Evolutionary conservation across 176 grass and related monocot species (phyloP).

Genomic region (Rhipidocladum racemiflorum): DNA sequence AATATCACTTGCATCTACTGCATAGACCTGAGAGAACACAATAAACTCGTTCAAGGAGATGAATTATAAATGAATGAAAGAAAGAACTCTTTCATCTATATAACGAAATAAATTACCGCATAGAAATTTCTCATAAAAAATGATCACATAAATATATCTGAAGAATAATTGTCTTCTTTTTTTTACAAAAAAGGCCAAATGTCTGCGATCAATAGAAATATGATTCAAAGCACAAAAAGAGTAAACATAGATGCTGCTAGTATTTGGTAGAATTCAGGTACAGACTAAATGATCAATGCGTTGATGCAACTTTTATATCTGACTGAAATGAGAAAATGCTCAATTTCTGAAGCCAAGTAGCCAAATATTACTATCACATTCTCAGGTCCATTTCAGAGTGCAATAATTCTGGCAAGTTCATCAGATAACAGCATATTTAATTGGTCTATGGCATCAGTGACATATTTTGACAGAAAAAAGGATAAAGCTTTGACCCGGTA

Average conservation of each 20-base stretch:
- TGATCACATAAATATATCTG: neutral
- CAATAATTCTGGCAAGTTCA: neutral
- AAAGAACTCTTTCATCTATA: neutral
- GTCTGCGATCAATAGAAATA: conserved; percentile 7
- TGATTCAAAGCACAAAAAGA: conserved; percentile 14
- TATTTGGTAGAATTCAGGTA: conserved; percentile 4
- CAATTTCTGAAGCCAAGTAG: neutral
- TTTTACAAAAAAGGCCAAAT: neutral
- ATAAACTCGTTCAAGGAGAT: conserved; percentile 22
- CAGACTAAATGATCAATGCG: neutral
- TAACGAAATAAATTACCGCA: neutral
- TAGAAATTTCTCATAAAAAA: conserved; percentile 16
- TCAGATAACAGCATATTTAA: neutral
- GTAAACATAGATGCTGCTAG: neutral
- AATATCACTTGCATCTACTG: conserved; percentile 97
- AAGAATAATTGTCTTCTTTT: neutral
- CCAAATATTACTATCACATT: neutral
- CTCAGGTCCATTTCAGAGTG: neutral
- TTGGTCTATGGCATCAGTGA: neutral
- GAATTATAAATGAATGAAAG: conserved; percentile 24
- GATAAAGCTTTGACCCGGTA: neutral
- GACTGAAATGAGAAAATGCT: neutral
- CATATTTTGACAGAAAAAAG: neutral
- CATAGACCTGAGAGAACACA: conserved; percentile 78
- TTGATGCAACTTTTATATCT: neutral